Conservation (phyloP, 495 filamentous ascomycete genomes). For the Thermochaetoides thermophila region DNA sequence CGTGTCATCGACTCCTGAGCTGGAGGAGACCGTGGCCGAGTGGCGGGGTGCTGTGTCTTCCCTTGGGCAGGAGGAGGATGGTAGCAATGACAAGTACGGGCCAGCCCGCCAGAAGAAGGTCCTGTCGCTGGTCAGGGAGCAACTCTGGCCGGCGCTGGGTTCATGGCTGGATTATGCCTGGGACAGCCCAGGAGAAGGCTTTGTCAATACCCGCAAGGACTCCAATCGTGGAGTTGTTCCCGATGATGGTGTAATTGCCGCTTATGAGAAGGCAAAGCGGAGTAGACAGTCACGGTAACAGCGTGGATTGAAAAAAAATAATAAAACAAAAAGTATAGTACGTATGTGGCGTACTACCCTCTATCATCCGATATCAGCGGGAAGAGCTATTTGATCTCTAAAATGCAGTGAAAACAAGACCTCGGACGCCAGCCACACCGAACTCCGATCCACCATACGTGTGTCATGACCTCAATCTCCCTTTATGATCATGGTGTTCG, state of each 20-base stretch:
- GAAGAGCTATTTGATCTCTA: slow-evolving; percentile 3
- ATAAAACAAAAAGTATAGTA: no score
- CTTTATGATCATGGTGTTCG: no score
- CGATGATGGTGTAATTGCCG: slow-evolving; percentile 15
- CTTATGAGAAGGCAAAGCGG: slow-evolving; percentile 9
- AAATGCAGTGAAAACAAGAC: slow-evolving; percentile 1
- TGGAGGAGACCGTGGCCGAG: slow-evolving; percentile 70
- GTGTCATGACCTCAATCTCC: neutral
- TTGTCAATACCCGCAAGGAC: slow-evolving; percentile 34
- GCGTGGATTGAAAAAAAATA: no score
- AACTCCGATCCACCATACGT: slow-evolving; percentile 3
- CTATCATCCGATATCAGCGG: neutral
- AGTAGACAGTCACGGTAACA: no score
- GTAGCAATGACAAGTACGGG: slow-evolving; percentile 42
- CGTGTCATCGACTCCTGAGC: slow-evolving; percentile 56
- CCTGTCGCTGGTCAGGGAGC: slow-evolving; percentile 40
- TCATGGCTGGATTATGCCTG: slow-evolving; percentile 61
- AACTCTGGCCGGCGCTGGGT: slow-evolving; percentile 48
- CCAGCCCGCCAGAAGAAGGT: slow-evolving; percentile 43
- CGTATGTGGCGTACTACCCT: neutral
- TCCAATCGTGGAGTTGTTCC: slow-evolving; percentile 14
- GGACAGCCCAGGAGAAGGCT: slow-evolving; percentile 48
- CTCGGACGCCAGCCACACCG: slow-evolving; percentile 3
- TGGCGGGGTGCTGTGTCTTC: slow-evolving; percentile 66
- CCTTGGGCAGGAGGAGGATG: slow-evolving; percentile 14